Evolutionary conservation across 2,329 filamentous ascomycete species (phyloP).

Genomic region (Acarospora socialis): DNA sequence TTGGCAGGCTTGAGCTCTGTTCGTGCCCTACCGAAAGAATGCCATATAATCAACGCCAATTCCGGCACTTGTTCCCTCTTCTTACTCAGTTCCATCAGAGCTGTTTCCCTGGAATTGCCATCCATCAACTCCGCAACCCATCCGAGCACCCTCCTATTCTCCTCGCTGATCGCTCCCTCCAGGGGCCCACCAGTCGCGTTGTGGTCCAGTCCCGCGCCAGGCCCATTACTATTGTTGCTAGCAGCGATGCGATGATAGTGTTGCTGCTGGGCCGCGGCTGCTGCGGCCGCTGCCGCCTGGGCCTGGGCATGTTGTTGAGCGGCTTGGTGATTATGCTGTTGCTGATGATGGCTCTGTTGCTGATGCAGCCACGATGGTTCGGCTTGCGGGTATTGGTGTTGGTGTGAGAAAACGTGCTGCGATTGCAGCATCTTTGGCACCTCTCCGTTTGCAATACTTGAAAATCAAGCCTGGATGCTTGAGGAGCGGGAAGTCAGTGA

Average conservation of each 20-base stretch:
- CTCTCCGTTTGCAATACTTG: too few relatives aligned
- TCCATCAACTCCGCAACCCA: constrained; percentile 89
- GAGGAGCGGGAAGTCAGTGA: too few relatives aligned
- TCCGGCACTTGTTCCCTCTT: constrained; percentile 97
- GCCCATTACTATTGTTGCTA: constrained; percentile 29
- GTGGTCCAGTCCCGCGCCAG: constrained; percentile 22
- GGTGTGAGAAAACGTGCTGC: constrained; percentile 49
- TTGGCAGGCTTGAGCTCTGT: not conserved
- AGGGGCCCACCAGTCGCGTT: constrained; percentile 27
- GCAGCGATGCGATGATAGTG: constrained; percentile 61
- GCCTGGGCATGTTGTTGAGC: constrained; percentile 40
- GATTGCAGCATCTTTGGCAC: too few relatives aligned
- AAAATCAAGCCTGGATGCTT: too few relatives aligned
- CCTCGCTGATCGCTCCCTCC: constrained; percentile 63
- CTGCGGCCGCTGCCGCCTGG: constrained; percentile 30
- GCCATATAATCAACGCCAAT: constrained; percentile 90
- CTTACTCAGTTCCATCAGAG: constrained; percentile 90
- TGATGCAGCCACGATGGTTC: constrained; percentile 19
- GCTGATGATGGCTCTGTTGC: constrained; percentile 26
- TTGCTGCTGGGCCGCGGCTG: constrained; percentile 31
- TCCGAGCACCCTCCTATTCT: constrained; percentile 80
- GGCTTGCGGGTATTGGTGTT: constrained; percentile 37
- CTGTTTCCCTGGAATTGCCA: constrained; percentile 73
- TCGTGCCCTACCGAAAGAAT: constrained; percentile 69
- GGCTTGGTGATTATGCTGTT: constrained; percentile 31